Evolutionary conservation across 2,329 filamentous ascomycete genomes (phyloP).

Genomic region (Periconia sp.): DNA sequence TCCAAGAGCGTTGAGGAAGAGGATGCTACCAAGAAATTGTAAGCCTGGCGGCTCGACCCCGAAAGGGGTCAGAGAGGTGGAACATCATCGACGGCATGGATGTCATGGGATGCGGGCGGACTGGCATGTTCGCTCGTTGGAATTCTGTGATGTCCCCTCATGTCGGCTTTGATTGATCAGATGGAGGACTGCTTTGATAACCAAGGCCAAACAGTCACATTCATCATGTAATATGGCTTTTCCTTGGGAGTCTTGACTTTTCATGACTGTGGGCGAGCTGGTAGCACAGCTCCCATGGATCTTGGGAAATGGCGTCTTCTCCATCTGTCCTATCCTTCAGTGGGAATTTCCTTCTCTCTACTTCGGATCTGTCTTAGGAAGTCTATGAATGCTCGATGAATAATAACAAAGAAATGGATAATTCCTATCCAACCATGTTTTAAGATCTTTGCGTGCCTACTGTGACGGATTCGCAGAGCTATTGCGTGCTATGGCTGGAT

Average conservation of each 20-base stretch:
- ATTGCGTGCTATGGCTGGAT: too few relatives aligned
- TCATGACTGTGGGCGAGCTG: too few relatives aligned
- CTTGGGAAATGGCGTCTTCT: too few relatives aligned
- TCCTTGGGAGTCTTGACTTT: constrained; percentile 16
- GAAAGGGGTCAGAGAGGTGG: constrained; percentile 15
- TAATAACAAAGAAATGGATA: too few relatives aligned
- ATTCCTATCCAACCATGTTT: too few relatives aligned
- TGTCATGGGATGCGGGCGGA: constrained; percentile 20
- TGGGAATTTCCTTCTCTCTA: too few relatives aligned
- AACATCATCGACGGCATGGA: constrained; percentile 19
- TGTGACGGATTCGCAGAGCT: too few relatives aligned
- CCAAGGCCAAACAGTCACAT: constrained; percentile 17
- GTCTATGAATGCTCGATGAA: too few relatives aligned
- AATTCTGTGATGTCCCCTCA: constrained; percentile 14
- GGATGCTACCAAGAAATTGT: constrained; percentile 54
- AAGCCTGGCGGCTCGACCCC: constrained; percentile 20
- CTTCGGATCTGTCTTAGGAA: too few relatives aligned
- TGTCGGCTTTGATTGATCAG: constrained; percentile 13
- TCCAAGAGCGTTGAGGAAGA: constrained; percentile 67
- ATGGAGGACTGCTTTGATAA: constrained; percentile 18
- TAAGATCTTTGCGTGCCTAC: too few relatives aligned
- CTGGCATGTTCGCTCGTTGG: constrained; percentile 31
- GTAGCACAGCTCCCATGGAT: too few relatives aligned
- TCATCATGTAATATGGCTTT: constrained; percentile 34
- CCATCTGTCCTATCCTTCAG: too few relatives aligned